phyloP scores from a whole-genome alignment of 495 filamentous ascomycete species.

The Aspergillus taichungensis region DNA sequence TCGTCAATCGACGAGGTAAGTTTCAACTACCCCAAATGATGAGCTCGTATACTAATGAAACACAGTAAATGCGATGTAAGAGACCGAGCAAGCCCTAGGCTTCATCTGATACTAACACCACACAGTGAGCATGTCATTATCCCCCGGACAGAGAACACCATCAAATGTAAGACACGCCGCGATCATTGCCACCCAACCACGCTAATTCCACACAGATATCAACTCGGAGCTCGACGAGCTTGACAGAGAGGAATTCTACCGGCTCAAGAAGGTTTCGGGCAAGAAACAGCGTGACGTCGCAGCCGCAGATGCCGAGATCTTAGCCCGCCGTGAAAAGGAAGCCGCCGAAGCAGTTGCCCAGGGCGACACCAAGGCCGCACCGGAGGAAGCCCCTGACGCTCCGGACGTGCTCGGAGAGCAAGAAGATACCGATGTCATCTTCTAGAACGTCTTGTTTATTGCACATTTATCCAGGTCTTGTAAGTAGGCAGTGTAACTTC shows the following conservation, averaged over 20 bases:
- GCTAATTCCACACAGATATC: slow-evolving; percentile 54
- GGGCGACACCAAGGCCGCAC: slow-evolving; percentile 18
- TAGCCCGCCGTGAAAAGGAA: slow-evolving; percentile 45
- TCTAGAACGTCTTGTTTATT: slow-evolving; percentile 42
- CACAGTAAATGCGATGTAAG: slow-evolving; percentile 88
- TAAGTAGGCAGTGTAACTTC: slow-evolving; percentile 15
- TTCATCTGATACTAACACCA: slow-evolving; percentile 7
- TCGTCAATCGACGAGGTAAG: slow-evolving; percentile 88
- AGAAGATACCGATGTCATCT: slow-evolving; percentile 93
- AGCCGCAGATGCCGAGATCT: slow-evolving; percentile 64
- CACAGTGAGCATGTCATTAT: slow-evolving; percentile 88
- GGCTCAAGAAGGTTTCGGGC: slow-evolving; percentile 93
- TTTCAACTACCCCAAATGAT: background rate
- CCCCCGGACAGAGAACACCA: slow-evolving; percentile 95
- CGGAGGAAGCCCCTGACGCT: slow-evolving; percentile 32
- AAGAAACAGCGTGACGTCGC: slow-evolving; percentile 87
- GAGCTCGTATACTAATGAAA: slow-evolving; percentile 16
- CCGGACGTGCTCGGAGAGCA: slow-evolving; percentile 72
- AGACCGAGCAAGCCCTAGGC: slow-evolving; percentile 4
- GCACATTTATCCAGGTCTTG: slow-evolving; percentile 9
- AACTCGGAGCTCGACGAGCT: slow-evolving; percentile 98
- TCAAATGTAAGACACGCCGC: slow-evolving; percentile 61
- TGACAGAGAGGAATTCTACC: slow-evolving; percentile 96
- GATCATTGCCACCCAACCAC: background rate
- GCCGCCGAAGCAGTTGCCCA: slow-evolving; percentile 28